These are phyloP conservation scores for Darksidea phi DNA, from an alignment of 495 filamentous ascomycete genomes.

Conservation along the genomic window DNA sequence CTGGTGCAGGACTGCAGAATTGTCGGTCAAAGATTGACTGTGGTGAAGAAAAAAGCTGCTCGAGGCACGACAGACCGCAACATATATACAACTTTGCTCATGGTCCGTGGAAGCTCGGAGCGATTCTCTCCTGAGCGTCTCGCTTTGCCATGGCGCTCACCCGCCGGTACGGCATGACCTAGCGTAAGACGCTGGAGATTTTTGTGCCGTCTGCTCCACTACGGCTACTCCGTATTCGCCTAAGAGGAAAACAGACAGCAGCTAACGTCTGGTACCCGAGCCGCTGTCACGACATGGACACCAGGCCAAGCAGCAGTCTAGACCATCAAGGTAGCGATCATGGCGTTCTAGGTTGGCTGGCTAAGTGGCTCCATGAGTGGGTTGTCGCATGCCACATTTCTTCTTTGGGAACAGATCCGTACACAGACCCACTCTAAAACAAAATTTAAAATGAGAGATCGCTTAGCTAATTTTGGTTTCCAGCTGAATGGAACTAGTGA, in stretches of 20 bases:
- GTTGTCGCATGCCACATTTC: slow-evolving; percentile 15
- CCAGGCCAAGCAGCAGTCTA: background rate
- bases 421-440: background rate
- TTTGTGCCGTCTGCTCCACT: background rate
- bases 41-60: slow-evolving; percentile 1
- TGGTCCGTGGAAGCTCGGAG: background rate
- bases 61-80: no score
- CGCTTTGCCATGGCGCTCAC: background rate
- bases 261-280: no score
- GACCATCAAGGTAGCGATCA: background rate
- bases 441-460: background rate
- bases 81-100: background rate
- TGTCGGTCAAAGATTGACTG: slow-evolving; percentile 15
- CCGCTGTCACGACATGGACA: background rate
- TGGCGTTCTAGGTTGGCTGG: background rate
- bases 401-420: background rate
- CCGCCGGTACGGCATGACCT: background rate
- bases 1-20: background rate
- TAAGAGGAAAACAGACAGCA: background rate
- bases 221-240: background rate
- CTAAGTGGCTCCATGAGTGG: background rate
- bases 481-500: no score
- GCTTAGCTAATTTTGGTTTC: background rate
- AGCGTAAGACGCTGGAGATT: background rate
- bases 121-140: background rate